Conservation (phyloP, 495 filamentous ascomycete species). For the Staphylotrichum tortipilum region DNA sequence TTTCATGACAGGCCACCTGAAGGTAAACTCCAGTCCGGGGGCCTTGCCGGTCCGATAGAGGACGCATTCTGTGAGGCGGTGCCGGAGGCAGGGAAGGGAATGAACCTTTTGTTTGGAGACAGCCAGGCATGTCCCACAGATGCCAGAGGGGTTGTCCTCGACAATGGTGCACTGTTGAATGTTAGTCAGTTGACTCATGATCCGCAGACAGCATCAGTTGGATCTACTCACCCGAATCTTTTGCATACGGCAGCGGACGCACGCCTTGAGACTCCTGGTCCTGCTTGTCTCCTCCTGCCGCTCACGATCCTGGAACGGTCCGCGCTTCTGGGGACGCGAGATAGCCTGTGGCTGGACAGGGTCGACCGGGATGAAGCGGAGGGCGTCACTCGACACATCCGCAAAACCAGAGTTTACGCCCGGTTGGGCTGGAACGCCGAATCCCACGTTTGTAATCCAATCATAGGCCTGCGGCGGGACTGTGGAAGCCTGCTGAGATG, state of each 20-base stretch:
- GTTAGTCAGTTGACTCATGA: no score
- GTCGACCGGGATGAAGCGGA: not conserved
- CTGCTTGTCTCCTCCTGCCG: slow-evolving; percentile 8
- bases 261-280: slow-evolving; percentile 14
- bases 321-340: not conserved
- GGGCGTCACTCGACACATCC: not conserved
- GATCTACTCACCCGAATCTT: slow-evolving; percentile 11
- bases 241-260: slow-evolving; percentile 18
- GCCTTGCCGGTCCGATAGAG: slow-evolving; percentile 12
- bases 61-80: slow-evolving; percentile 13
- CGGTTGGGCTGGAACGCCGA: not conserved
- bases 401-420: not conserved
- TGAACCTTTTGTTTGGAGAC: slow-evolving; percentile 9
- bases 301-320: slow-evolving; percentile 6
- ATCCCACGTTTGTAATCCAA: no score
- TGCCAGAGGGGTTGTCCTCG: slow-evolving; percentile 10
- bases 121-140: slow-evolving; percentile 15
- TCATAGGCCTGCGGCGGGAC: no score
- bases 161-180: slow-evolving; percentile 6
- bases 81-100: slow-evolving; percentile 16
- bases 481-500: no score
- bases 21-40: slow-evolving; percentile 13
- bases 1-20: slow-evolving; percentile 19
- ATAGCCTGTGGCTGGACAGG: not conserved
- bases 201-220: no score